phyloP scores from a whole-genome alignment of 108 stramenopile species.

The Nannochloropsis gaditana region DNA sequence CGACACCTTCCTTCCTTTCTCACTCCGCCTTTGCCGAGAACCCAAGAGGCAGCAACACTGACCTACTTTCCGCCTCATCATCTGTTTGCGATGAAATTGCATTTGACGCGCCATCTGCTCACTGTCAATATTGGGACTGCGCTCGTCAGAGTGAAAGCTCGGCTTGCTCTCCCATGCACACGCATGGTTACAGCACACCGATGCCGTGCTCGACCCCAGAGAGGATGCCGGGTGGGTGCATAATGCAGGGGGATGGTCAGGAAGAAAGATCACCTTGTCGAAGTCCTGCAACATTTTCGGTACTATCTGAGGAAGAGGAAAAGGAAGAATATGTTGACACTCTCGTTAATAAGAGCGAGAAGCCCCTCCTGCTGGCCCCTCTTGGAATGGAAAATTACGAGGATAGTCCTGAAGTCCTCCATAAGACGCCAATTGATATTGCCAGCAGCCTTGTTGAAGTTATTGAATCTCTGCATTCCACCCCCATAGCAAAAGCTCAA shows the following conservation, averaged over 20 bases:
- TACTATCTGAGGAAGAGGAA: neutral
- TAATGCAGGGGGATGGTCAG: neutral
- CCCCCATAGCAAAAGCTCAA: neutral
- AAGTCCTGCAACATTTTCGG: neutral
- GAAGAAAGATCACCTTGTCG: neutral
- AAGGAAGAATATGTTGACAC: neutral
- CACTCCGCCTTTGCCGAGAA: neutral
- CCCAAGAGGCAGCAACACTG: neutral
- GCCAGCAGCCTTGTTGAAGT: neutral
- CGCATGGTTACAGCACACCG: neutral
- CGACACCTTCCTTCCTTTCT: neutral
- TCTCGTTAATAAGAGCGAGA: neutral
- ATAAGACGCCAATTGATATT: neutral
- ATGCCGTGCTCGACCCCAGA: too few species aligned
- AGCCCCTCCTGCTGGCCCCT: too few species aligned
- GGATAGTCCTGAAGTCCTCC: neutral
- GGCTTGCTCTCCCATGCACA: neutral
- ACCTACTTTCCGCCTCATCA: neutral
- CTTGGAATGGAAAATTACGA: neutral
- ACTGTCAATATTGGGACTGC: neutral
- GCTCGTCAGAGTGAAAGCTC: neutral
- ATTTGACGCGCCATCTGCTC: neutral
- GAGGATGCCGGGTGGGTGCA: neutral
- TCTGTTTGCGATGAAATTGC: neutral
- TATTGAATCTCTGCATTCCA: neutral